Percentiles rank a stretch among this genome's conserved stretches.
Evolutionary conservation across 345 rosid genomes (phyloP).

Genomic region (Euphorbia peplus): DNA sequence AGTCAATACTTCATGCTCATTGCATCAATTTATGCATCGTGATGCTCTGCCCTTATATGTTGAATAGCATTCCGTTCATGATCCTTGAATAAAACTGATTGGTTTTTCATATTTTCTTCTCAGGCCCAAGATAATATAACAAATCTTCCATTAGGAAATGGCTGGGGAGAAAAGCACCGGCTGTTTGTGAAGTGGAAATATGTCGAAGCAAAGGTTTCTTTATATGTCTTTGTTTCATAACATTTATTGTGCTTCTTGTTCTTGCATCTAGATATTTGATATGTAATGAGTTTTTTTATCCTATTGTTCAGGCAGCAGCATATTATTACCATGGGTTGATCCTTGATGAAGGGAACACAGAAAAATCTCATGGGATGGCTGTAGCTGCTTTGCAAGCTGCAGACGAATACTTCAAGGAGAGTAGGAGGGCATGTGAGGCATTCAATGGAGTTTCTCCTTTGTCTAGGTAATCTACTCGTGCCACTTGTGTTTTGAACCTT

Average conservation of each 20-base stretch:
- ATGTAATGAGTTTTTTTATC: too few species aligned
- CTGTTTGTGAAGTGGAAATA: slow-evolving; percentile 92
- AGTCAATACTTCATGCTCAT: not conserved
- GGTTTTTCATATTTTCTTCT: slow-evolving; percentile 22
- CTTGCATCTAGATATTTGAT: slow-evolving; percentile 2
- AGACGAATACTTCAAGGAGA: slow-evolving; percentile 82
- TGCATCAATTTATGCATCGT: not conserved
- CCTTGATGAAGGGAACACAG: slow-evolving; percentile 96
- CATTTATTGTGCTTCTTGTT: not conserved
- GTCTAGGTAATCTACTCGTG: slow-evolving; percentile 57
- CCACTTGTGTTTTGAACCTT: not conserved
- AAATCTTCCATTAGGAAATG: slow-evolving; percentile 84
- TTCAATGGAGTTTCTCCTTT: slow-evolving; percentile 69
- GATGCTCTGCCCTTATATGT: not conserved
- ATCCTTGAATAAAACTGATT: slow-evolving; percentile 20
- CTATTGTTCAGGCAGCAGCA: slow-evolving; percentile 99
- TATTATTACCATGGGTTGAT: slow-evolving; percentile 98
- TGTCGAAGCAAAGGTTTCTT: slow-evolving; percentile 75
- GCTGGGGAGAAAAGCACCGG: slow-evolving; percentile 96
- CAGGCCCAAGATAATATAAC: slow-evolving; percentile 94
- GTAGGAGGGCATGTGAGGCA: slow-evolving; percentile 73
- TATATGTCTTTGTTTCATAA: not conserved
- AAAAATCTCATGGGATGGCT: slow-evolving; percentile 95
- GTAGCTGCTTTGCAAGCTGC: slow-evolving; percentile 96
- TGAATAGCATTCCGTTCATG: slow-evolving; percentile 5